Base-by-base conservation (phyloP, 2,329 filamentous ascomycete species). In the Neonectria ditissima region DNA sequence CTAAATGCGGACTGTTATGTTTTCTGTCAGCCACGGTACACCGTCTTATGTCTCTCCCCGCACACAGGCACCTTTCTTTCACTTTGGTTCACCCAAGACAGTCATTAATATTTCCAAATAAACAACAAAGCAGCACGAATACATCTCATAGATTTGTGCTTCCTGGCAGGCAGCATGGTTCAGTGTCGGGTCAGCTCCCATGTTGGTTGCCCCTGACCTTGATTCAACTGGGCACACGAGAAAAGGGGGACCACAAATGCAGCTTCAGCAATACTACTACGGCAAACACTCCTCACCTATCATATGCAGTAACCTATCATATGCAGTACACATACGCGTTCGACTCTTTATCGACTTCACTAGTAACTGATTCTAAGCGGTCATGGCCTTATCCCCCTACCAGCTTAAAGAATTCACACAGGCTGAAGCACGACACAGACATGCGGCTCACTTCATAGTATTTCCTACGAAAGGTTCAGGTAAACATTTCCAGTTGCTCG, bases 401-500 rank as follows among this genome's bases (percentile, higher is more conserved):
- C 8, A 13, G n/a, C 5, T 16, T 32, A n/a, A 20, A 3, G 9
- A 9, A n/a, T 20, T 20, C 11, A 26, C 24, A 10, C 11, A 13
- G 30, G 30, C 11, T 10, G 7, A 32, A 13, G 30, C 30, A 32
- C 11, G 5, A 9, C 5, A 32, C 9, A 32, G 30, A 34, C 32
- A 37, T 41, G 9, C 37, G n/a, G 6, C 47, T 32, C 47, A 22
- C 28, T 26, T 4, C 6, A 32, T 32, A 11, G 5, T n/a, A 50
- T 34, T 32, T 28, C 9, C 11, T 10, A 32, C 6, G 1, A 26
- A n/a, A n/a, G 20, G 24, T 11, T 20, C 14, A 28, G 10, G 28
- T 26, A 53, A 41, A 13, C 16, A 45, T 69, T 51, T 30, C 14
- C 37, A 32, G 28, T 50, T 13, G 10, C n/a, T 10, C 14, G 3